phyloP scores from a whole-genome alignment of 2,329 filamentous ascomycete genomes.

The Phyllosticta capitalensis region DNA sequence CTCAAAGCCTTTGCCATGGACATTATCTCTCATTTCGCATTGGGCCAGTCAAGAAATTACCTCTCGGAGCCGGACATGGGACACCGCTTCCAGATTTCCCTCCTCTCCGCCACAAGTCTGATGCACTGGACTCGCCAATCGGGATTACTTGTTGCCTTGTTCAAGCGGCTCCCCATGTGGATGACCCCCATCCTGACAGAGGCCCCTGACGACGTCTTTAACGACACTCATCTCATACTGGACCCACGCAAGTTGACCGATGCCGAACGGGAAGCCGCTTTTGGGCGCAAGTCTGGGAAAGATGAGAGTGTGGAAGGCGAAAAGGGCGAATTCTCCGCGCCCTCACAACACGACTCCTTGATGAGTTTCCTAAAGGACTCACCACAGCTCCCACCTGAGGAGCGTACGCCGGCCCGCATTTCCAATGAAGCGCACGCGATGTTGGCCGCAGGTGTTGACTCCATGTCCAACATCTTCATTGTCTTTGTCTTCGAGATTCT shows the following conservation, averaged over 20 bases:
- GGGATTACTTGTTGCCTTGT: neutral
- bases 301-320: neutral
- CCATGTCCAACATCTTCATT: conserved; percentile 13
- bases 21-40: neutral
- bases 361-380: neutral
- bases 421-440: conserved; percentile 12
- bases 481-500: conserved; percentile 13
- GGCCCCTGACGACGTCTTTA: neutral
- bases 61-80: neutral
- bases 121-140: neutral
- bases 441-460: conserved; percentile 15
- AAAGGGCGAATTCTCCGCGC: neutral
- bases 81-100: neutral
- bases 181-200: neutral
- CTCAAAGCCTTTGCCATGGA: neutral
- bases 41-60: neutral
- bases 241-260: neutral
- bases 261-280: neutral
- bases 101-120: neutral
- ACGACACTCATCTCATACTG: neutral
- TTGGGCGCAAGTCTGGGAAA: too few species aligned
- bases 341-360: neutral
- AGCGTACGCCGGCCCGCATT: conserved; percentile 9
- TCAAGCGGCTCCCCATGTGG: neutral
- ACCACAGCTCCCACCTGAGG: conserved; percentile 4